These are phyloP conservation scores for Aschersonia sp. DNA, from an alignment of 2,329 filamentous ascomycete genomes.

Conservation along the genomic window DNA sequence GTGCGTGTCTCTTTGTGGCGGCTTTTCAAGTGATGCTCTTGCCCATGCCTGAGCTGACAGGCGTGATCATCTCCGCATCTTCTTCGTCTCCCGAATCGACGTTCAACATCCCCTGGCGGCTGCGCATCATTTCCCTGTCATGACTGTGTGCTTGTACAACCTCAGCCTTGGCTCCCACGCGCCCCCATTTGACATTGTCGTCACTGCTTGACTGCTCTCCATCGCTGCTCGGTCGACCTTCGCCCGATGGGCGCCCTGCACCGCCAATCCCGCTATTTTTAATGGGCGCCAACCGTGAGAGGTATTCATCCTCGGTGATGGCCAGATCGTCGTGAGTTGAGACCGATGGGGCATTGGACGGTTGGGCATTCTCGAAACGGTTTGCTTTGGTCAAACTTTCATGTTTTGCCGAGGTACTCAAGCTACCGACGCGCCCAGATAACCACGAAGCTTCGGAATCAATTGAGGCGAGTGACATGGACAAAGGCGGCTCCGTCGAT, in stretches of 20 bases:
- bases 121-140: constrained; percentile 31
- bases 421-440: constrained; percentile 51
- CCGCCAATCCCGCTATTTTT: constrained; percentile 11
- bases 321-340: constrained; percentile 51
- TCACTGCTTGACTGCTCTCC: constrained; percentile 32
- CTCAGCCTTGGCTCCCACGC: constrained; percentile 29
- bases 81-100: constrained; percentile 20
- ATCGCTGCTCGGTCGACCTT: constrained; percentile 42
- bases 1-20: background rate
- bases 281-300: constrained; percentile 31
- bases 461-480: constrained; percentile 82
- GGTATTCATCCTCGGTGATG: constrained; percentile 55
- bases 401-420: constrained; percentile 30
- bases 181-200: constrained; percentile 36
- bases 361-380: constrained; percentile 12
- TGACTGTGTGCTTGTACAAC: constrained; percentile 44
- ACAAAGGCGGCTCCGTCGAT: constrained; percentile 50
- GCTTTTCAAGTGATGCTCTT: background rate
- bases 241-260: constrained; percentile 29
- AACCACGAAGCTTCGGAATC: constrained; percentile 96
- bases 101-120: constrained; percentile 36
- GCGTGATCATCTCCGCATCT: constrained; percentile 12
- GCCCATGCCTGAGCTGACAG: background rate
- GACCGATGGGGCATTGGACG: constrained; percentile 26
- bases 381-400: constrained; percentile 20